phyloP scores from a whole-genome alignment of 2,329 filamentous ascomycete genomes.

The Stagonosporopsis cucurbitacearum region DNA sequence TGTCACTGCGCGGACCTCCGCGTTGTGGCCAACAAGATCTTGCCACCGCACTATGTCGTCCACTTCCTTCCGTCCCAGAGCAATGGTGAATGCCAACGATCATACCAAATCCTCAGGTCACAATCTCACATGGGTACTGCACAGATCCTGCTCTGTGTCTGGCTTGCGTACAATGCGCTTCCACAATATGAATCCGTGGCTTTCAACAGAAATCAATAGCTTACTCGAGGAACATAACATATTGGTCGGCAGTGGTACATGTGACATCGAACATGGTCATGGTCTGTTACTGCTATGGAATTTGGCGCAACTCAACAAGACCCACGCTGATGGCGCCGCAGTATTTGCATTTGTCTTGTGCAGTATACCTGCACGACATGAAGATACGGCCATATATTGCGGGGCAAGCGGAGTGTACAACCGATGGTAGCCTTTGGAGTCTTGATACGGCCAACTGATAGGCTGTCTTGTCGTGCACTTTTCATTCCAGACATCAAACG shows the following conservation, averaged over 20 bases:
- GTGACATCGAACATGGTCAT: neutral
- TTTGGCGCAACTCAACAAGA: neutral
- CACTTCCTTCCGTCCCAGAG: neutral
- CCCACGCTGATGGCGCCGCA: neutral
- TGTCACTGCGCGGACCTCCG: neutral
- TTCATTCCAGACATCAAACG: neutral
- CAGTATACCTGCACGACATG: neutral
- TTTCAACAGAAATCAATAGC: too few species aligned
- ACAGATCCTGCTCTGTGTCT: too few species aligned
- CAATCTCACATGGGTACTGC: too few species aligned
- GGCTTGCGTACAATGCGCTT: too few species aligned
- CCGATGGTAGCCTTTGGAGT: neutral
- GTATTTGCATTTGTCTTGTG: neutral
- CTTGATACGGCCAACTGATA: neutral
- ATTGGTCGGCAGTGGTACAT: neutral
- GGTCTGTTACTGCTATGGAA: neutral
- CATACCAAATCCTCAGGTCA: neutral
- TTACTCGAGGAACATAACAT: neutral
- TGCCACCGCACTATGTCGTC: neutral
- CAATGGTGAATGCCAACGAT: too few species aligned
- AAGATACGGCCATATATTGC: neutral
- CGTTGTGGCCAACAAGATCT: neutral
- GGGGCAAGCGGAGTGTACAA: neutral
- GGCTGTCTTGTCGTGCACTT: neutral
- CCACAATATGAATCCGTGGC: too few species aligned